Conservation (phyloP, 768 basidiomycete species). For the Boletus patriciae region DNA sequence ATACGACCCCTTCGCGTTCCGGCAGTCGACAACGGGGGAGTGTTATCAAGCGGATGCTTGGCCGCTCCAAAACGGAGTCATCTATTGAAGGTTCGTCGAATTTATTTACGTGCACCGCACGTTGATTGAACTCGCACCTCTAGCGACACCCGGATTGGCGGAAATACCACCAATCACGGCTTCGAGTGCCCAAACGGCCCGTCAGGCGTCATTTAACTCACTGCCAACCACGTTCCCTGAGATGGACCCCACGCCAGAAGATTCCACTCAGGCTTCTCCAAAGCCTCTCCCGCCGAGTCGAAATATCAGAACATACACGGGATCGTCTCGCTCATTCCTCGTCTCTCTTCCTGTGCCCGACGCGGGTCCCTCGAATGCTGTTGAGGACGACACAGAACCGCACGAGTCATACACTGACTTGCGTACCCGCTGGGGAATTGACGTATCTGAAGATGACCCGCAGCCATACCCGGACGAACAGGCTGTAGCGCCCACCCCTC, state of each 20-base stretch:
- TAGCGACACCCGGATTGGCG: constrained; percentile 1
- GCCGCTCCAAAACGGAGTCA: constrained; percentile 64
- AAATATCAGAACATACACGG: constrained; percentile 68
- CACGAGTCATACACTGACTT: constrained; percentile 78
- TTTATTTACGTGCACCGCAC: neutral
- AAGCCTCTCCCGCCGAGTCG: constrained; percentile 28
- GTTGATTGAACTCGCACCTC: neutral
- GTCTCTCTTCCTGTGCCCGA: constrained; percentile 51
- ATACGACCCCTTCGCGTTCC: constrained; percentile 22
- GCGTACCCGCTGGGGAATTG: constrained; percentile 78
- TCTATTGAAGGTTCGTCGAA: constrained; percentile 36
- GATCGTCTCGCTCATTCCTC: constrained; percentile 78
- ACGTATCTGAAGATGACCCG: constrained; percentile 74
- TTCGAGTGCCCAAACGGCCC: constrained; percentile 10
- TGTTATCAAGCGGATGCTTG: constrained; percentile 71
- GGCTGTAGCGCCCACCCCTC: neutral
- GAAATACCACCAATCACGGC: neutral
- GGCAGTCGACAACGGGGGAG: constrained; percentile 36
- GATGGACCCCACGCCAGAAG: constrained; percentile 28
- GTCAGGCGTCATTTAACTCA: constrained; percentile 26
- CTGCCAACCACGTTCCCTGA: constrained; percentile 20
- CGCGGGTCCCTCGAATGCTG: constrained; percentile 27
- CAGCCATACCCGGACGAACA: constrained; percentile 31
- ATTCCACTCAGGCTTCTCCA: constrained; percentile 28
- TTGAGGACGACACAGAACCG: constrained; percentile 50